phyloP scores from a whole-genome alignment of 1,284 basidiomycete genomes.

The Ustilago trichophora region DNA sequence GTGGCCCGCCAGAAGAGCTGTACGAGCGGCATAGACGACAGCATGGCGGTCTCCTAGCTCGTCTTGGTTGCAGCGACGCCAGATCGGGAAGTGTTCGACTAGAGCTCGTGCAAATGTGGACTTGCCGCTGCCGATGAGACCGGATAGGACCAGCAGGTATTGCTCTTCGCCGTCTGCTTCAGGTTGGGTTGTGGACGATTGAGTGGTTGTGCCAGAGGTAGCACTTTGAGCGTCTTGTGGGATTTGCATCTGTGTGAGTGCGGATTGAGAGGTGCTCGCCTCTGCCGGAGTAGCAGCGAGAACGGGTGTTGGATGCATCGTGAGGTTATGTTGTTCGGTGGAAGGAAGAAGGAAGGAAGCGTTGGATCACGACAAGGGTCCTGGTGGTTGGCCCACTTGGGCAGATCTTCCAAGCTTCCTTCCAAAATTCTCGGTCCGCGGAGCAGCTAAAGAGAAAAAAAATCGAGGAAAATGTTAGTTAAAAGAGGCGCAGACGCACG shows the following conservation, averaged over 20 bases:
- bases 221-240: not conserved
- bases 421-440: not conserved
- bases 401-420: constrained; percentile 1
- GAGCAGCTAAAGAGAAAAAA: not conserved
- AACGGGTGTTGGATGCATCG: constrained; percentile 25
- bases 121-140: constrained; percentile 44
- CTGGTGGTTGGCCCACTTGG: too few relatives aligned
- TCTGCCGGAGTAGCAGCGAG: constrained; percentile 6
- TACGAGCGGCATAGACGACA: constrained; percentile 22
- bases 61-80: constrained; percentile 49
- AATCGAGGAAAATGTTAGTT: not conserved
- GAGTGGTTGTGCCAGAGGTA: too few relatives aligned
- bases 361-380: too few relatives aligned
- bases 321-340: not conserved
- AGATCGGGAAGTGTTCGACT: constrained; percentile 23
- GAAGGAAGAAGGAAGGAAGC: not conserved
- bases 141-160: constrained; percentile 37
- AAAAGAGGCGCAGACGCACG: not conserved
- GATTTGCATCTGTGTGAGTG: not conserved
- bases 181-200: too few relatives aligned
- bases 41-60: constrained; percentile 35
- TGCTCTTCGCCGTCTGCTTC: constrained; percentile 9
- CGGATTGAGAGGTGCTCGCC: not conserved
- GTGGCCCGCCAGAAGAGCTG: constrained; percentile 14
- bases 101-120: constrained; percentile 43